Base-by-base conservation (phyloP, 2,329 filamentous ascomycete genomes). In the Taxawa tesnikishii region DNA sequence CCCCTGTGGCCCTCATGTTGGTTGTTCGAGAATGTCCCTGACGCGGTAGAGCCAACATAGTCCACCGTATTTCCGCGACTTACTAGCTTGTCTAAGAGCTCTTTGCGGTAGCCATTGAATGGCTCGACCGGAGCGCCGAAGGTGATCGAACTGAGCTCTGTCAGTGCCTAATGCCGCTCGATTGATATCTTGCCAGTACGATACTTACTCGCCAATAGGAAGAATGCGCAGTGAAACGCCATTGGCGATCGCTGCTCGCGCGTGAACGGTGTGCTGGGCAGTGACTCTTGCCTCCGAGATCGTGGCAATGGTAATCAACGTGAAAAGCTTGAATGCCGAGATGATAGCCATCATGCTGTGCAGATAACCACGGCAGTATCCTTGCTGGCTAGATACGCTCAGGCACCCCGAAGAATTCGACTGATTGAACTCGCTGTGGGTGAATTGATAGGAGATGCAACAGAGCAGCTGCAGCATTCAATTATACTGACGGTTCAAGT, bases 381-480 rank as follows among this genome's bases (percentile, higher is more conserved):
- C 11, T 29, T 29, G 16, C 28, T 18, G 4, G 28, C 11, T 15
- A 29, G 28, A 29, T 6, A 29, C 28, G 11, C 28, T 17, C 15
- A n/a, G 28, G 28, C 28, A 29, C 15, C 28, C 29, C 3, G n/a
- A 31, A 26, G 19, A 31, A 24, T 24, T 15, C 14, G 19, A 10
- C 29, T 24, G 19, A 29, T 29, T 29, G 28, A 12, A 29, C 6
- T 29, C 15, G 28, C 28, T 29, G 15, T 29, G 4, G 15, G 11
- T 18, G 28, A 18, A 29, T 29, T 29, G 4, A 29, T 29, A 5
- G 28, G 28, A 29, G 28, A 29, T 18, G 16, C 21, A 29, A 29
- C 16, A 29, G n/a, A n/a, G 28, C 16, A 29, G 28, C 28, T 29
- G 15, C 16, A 29, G 28, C 28, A 12, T 18, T n/a, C 4, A 29